Evolutionary conservation across 2,329 filamentous ascomycete genomes (phyloP).

Genomic region (Arthrobotrys entomopaga): DNA sequence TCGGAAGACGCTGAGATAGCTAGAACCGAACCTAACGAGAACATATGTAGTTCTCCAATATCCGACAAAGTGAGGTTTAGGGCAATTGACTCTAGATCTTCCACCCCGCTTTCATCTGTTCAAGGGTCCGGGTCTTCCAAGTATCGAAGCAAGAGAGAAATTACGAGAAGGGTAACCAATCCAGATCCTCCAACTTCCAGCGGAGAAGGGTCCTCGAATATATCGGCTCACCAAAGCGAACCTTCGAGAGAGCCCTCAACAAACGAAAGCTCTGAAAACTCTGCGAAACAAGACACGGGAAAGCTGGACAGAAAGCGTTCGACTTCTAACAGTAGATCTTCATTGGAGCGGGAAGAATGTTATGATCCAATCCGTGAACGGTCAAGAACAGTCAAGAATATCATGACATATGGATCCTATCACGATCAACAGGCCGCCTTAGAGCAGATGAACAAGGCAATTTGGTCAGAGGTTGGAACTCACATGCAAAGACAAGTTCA

Average conservation of each 20-base stretch:
- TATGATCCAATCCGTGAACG: constrained; percentile 16
- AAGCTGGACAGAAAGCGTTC: background rate
- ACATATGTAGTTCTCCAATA: constrained; percentile 24
- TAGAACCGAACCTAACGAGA: background rate
- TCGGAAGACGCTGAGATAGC: background rate
- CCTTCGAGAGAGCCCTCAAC: constrained; percentile 8
- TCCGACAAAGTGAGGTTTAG: constrained; percentile 10
- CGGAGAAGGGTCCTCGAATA: constrained; percentile 13
- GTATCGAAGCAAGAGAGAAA: constrained; percentile 10
- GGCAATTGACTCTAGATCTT: constrained; percentile 3
- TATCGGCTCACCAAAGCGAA: constrained; percentile 8
- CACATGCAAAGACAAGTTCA: constrained; percentile 33
- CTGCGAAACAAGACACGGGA: background rate
- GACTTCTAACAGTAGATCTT: background rate
- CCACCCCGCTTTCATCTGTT: constrained; percentile 1
- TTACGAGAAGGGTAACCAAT: constrained; percentile 4
- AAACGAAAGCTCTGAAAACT: constrained; percentile 18
- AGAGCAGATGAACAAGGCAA: constrained; percentile 34
- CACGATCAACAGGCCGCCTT: constrained; percentile 40
- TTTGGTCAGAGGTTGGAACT: constrained; percentile 41
- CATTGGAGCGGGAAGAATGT: constrained; percentile 2
- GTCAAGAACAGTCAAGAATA: constrained; percentile 27
- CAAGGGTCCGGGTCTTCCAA: constrained; percentile 2
- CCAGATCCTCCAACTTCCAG: constrained; percentile 19
- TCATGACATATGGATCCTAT: constrained; percentile 36